Evolutionary conservation across 176 grass and related monocot genomes (phyloP).

Genomic region (Carex parvula): DNA sequence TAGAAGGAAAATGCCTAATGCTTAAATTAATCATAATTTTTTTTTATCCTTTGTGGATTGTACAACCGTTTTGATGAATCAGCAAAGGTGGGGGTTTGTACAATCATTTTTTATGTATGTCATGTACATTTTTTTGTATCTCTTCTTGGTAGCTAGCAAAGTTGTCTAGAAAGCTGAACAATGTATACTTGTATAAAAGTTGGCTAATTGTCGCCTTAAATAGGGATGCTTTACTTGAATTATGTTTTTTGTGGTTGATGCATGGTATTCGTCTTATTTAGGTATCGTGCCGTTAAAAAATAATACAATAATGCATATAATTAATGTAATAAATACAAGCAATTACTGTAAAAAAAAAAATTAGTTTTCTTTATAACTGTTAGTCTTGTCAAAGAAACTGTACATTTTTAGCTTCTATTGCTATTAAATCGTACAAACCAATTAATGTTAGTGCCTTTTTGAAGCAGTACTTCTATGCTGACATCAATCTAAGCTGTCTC

Average conservation of each 20-base stretch:
- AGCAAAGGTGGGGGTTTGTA: constrained; percentile 14
- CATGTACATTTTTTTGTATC: constrained; percentile 21
- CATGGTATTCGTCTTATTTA: background rate
- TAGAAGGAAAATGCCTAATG: constrained; percentile 29
- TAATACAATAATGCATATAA: background rate
- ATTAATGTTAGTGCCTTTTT: background rate
- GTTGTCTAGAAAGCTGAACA: constrained; percentile 14
- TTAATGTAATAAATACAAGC: background rate
- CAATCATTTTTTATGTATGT: constrained; percentile 34
- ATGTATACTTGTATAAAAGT: constrained; percentile 19
- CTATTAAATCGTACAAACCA: background rate
- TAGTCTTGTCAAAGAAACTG: background rate
- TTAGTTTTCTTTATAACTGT: background rate
- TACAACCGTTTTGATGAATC: constrained; percentile 30
- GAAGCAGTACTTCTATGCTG: background rate
- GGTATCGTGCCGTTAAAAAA: background rate
- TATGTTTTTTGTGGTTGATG: background rate
- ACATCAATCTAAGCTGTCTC: background rate
- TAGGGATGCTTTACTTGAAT: background rate
- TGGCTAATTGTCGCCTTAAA: background rate
- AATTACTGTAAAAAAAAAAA: background rate
- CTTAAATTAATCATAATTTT: background rate
- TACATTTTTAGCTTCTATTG: background rate
- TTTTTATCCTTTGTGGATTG: constrained; percentile 23
- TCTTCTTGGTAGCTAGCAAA: background rate